phyloP scores from a whole-genome alignment of 78 protist species.

The Dictyostelium capitatum region DNA sequence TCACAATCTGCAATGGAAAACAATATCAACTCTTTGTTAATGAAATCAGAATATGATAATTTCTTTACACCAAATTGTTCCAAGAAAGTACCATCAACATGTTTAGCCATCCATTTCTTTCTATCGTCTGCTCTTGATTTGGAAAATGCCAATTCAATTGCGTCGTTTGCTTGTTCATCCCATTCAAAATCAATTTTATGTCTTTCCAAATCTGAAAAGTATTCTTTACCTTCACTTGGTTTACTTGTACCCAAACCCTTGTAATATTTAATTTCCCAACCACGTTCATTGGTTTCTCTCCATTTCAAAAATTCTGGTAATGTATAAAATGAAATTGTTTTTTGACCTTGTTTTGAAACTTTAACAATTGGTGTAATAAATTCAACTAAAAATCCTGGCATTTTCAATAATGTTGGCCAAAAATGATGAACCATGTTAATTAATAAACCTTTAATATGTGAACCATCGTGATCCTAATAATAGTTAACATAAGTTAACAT shows the following conservation, averaged over 20 bases:
- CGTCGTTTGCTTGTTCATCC: slow-evolving; percentile 85
- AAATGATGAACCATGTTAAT: slow-evolving; percentile 97
- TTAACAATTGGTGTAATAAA: slow-evolving; percentile 99
- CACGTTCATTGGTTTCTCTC: slow-evolving; percentile 39
- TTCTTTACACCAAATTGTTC: slow-evolving; percentile 41
- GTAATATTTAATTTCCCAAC: slow-evolving; percentile 97
- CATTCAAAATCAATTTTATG: slow-evolving; percentile 91
- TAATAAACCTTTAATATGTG: slow-evolving; percentile 99
- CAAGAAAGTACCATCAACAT: slow-evolving; percentile 72
- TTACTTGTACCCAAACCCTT: slow-evolving; percentile 99
- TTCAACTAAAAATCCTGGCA: slow-evolving; percentile 94
- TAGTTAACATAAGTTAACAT: too few relatives aligned
- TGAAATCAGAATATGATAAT: slow-evolving; percentile 79
- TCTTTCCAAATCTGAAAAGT: slow-evolving; percentile 89
- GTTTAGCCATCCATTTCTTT: slow-evolving; percentile 95
- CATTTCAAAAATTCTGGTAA: slow-evolving; percentile 93
- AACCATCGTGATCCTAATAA: slow-evolving; percentile 99
- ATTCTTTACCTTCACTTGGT: slow-evolving; percentile 96
- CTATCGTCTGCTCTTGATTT: slow-evolving; percentile 94
- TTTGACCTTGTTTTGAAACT: slow-evolving; percentile 38
- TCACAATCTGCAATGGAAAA: slow-evolving; percentile 96
- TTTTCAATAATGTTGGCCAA: slow-evolving; percentile 97
- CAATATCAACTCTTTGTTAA: slow-evolving; percentile 97
- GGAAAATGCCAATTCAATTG: slow-evolving; percentile 91
- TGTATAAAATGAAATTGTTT: slow-evolving; percentile 24